Evolutionary conservation across 306 rosid genomes (phyloP).

Genomic region (Parietaria judaica): DNA sequence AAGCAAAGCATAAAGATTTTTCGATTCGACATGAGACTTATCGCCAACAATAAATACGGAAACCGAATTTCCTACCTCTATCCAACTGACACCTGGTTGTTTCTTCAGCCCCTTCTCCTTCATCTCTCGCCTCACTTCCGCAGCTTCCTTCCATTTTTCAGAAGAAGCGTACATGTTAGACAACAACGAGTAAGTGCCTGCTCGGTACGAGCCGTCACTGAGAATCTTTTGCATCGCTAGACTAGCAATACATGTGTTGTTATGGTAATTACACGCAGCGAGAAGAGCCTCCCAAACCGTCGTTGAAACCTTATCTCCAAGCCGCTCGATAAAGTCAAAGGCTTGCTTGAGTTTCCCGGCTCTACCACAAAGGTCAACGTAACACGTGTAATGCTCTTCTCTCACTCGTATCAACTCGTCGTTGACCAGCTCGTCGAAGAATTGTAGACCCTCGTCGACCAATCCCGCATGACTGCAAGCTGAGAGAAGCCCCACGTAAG

Average conservation of each 20-base stretch:
- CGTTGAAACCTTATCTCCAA: slow-evolving; percentile 26
- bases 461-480: slow-evolving; percentile 51
- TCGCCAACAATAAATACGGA: slow-evolving; percentile 39
- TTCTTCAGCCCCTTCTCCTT: slow-evolving; percentile 44
- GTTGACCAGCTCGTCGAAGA: slow-evolving; percentile 27
- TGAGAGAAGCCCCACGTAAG: slow-evolving; percentile 44
- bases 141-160: slow-evolving; percentile 47
- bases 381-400: slow-evolving; percentile 43
- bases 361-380: slow-evolving; percentile 44
- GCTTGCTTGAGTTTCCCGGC: slow-evolving; percentile 43
- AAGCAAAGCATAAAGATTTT: slow-evolving; percentile 25
- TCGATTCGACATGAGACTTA: slow-evolving; percentile 23
- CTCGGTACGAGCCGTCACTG: slow-evolving; percentile 25
- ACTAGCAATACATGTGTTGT: slow-evolving; percentile 27
- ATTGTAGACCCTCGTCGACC: slow-evolving; percentile 36
- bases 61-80: slow-evolving; percentile 35
- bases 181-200: slow-evolving; percentile 34
- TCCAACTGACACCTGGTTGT: slow-evolving; percentile 53
- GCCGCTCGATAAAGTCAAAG: slow-evolving; percentile 28
- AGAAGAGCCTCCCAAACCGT: slow-evolving; percentile 44
- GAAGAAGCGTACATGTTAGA: slow-evolving; percentile 37
- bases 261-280: slow-evolving; percentile 39
- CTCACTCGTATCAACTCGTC: slow-evolving; percentile 28
- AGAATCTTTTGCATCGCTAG: slow-evolving; percentile 31
- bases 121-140: slow-evolving; percentile 38